Evolutionary conservation across 2,329 filamentous ascomycete genomes (phyloP), one percentile per base, ranked within the genome.

Genomic region (Ascochyta clinopodiicola): DNA sequence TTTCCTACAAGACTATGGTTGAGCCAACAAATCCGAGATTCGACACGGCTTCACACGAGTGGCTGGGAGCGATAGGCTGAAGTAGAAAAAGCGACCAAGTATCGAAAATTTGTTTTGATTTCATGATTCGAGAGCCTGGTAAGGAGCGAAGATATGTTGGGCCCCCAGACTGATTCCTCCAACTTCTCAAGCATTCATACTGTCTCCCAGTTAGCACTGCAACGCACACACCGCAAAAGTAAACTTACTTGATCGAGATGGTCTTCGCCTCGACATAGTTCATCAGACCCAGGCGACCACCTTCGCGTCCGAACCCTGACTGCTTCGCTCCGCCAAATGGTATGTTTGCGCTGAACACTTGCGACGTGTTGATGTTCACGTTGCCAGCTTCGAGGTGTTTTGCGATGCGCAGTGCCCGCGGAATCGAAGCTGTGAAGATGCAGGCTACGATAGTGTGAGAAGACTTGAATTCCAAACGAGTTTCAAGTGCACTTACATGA

Each of bases 261-360:
- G 64, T 68, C 66, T 75, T 74, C 5, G 62, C 43, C 44, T 75
- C 66, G 19, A 73, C 36, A 50, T 74, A 75, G 29, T 70, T 64
- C 64, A 70, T 63, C 47, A 74, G n/a, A 0, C 71, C 72, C 5
- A 58, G 42, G 19, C 49, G 52, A 19, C 72, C 72, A 19, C 66
- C 60, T 52, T 75, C 73, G 10, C 72, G 54, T 2, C 73, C 73
- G n/a, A 71, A 31, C 2, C 73, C 73, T 17, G 58, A 66, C 57
- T 72, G 62, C 60, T 75, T 75, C 13, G 27, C 56, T 6, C 73
- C 73, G 5, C 73, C 73, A 53, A 75, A 75, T 0, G 73, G 69
- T n/a, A 59, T 54, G 3, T 64, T 54, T 3, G 51, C 17, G n/a
- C 42, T 44, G 21, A 68, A 61, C 1, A 53, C 43, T 13, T 64